These are phyloP conservation scores for Xenosphaeropsis pyriputrescens DNA, from an alignment of 2,329 filamentous ascomycete species.

Conservation along the genomic window DNA sequence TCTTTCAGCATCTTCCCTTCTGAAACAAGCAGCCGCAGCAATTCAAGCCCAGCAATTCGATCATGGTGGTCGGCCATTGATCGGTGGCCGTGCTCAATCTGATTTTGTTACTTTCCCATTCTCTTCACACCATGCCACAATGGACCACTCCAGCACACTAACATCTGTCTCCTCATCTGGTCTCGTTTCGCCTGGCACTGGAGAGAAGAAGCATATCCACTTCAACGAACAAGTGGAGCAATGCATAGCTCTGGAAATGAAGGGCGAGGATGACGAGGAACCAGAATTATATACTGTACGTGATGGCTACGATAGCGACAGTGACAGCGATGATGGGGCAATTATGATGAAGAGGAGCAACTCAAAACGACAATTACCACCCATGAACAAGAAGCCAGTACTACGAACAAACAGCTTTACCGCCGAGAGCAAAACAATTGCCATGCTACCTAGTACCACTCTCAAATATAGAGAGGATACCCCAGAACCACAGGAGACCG, in stretches of 20 bases:
- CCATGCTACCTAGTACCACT: constrained; percentile 52
- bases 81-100: constrained; percentile 45
- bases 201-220: constrained; percentile 79
- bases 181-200: constrained; percentile 39
- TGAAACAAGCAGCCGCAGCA: constrained; percentile 46
- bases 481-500: constrained; percentile 45
- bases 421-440: constrained; percentile 48
- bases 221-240: constrained; percentile 95
- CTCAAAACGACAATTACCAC: constrained; percentile 28
- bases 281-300: constrained; percentile 16
- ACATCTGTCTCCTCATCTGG: constrained; percentile 60
- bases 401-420: constrained; percentile 32
- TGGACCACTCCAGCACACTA: constrained; percentile 43
- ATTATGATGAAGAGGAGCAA: constrained; percentile 59
- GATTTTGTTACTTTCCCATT: constrained; percentile 56
- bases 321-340: constrained; percentile 45
- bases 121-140: constrained; percentile 42
- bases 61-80: constrained; percentile 29
- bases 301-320: constrained; percentile 38
- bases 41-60: constrained; percentile 29
- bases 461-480: constrained; percentile 43
- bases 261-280: constrained; percentile 59
- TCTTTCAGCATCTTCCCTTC: constrained; percentile 70
- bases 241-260: constrained; percentile 84
- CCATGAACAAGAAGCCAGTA: constrained; percentile 17